Conservation (phyloP, 1,284 basidiomycete genomes). For the Trichosporon faecale region DNA sequence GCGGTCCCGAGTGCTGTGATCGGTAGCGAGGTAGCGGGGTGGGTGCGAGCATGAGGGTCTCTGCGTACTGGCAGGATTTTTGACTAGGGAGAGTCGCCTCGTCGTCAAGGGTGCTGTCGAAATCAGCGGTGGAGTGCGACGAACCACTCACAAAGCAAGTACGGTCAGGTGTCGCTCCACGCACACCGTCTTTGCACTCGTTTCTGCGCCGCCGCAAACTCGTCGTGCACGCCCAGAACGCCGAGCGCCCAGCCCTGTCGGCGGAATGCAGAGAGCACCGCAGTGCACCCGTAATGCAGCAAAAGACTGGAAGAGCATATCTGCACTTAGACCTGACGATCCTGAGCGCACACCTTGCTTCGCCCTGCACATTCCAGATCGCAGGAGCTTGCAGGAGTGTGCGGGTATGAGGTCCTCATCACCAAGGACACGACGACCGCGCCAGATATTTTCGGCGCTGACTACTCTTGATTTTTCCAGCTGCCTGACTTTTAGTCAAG, state of each 20-base stretch:
- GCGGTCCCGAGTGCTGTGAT: neutral
- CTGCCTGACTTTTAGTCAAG: neutral
- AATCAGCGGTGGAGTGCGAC: neutral
- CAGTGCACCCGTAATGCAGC: neutral
- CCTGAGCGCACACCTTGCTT: neutral
- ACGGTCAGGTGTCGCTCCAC: neutral
- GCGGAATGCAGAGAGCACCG: neutral
- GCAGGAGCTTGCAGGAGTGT: neutral
- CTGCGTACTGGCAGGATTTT: neutral
- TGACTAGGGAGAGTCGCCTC: neutral
- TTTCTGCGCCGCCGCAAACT: neutral
- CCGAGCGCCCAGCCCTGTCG: neutral
- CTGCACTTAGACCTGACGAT: neutral
- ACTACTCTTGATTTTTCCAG: no score
- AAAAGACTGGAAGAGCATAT: neutral
- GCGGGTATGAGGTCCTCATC: neutral
- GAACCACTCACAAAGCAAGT: neutral
- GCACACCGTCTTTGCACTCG: neutral
- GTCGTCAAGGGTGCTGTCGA: neutral
- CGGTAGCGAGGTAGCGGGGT: neutral
- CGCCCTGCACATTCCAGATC: no score
- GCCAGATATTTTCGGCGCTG: neutral
- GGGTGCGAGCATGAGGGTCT: neutral
- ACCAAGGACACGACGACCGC: neutral
- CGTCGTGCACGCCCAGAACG: neutral